These are phyloP conservation scores for Cordyceps javanica DNA, from an alignment of 2,329 filamentous ascomycete genomes.

Conservation along the genomic window DNA sequence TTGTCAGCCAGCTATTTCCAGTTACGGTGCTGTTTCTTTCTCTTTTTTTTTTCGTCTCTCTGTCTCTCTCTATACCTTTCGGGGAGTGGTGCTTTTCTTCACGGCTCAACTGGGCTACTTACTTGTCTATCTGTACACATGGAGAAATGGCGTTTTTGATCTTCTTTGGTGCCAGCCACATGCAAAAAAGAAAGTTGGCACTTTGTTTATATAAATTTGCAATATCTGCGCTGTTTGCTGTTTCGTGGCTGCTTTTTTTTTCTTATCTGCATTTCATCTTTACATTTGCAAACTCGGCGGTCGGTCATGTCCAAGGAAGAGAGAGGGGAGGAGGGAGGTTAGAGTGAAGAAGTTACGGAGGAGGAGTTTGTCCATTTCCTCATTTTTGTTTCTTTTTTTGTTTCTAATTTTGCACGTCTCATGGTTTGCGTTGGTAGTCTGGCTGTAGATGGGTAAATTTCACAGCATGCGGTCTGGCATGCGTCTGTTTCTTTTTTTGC, in stretches of 20 bases:
- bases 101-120: neutral
- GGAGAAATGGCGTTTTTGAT: constrained; percentile 3
- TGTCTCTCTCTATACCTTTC: no score
- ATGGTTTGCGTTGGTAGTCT: neutral
- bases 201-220: constrained; percentile 9
- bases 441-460: neutral
- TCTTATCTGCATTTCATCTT: neutral
- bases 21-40: neutral
- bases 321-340: neutral
- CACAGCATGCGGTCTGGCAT: neutral
- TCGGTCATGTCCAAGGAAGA: neutral
- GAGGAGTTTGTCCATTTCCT: neutral
- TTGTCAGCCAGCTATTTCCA: neutral
- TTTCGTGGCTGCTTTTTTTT: neutral
- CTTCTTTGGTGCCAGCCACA: neutral
- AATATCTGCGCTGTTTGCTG: neutral
- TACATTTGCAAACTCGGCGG: neutral
- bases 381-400: neutral
- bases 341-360: neutral
- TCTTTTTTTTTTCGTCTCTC: neutral
- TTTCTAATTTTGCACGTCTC: neutral
- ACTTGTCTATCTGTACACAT: constrained; percentile 1
- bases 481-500: no score
- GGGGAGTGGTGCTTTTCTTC: neutral
- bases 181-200: neutral